These are phyloP conservation scores for Globisporangium irregulare DNA, from an alignment of 352 stramenopile species.

Conservation along the genomic window DNA sequence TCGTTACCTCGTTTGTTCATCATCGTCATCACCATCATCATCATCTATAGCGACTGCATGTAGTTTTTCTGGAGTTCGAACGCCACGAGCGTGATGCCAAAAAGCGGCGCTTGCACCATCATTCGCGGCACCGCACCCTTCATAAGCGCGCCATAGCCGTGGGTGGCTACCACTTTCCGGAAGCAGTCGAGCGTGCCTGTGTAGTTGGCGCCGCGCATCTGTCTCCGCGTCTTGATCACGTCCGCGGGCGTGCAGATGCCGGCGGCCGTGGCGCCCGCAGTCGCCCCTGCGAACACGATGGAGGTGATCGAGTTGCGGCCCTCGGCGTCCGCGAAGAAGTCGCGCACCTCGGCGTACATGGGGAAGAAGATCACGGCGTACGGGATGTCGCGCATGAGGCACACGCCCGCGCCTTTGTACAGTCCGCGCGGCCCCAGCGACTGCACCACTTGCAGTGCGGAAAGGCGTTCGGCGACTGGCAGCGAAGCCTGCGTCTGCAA, in stretches of 20 bases:
- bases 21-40: neutral
- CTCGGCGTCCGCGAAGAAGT: slow-evolving; percentile 43
- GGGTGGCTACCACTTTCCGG: slow-evolving; percentile 64
- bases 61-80: slow-evolving; percentile 91
- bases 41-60: slow-evolving; percentile 53
- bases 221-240: slow-evolving; percentile 89
- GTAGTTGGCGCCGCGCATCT: slow-evolving; percentile 81
- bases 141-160: slow-evolving; percentile 83
- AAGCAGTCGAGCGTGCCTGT: slow-evolving; percentile 83
- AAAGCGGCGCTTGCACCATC: slow-evolving; percentile 85
- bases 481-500: slow-evolving; percentile 84
- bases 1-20: neutral
- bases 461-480: slow-evolving; percentile 54
- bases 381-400: slow-evolving; percentile 89
- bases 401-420: slow-evolving; percentile 86
- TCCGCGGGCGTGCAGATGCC: slow-evolving; percentile 66
- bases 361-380: slow-evolving; percentile 94
- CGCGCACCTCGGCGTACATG: slow-evolving; percentile 73
- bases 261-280: slow-evolving; percentile 59
- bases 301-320: slow-evolving; percentile 54
- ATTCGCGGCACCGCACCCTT: slow-evolving; percentile 83
- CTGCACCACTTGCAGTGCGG: slow-evolving; percentile 53
- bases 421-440: slow-evolving; percentile 76
- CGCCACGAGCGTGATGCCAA: slow-evolving; percentile 78
- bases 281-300: slow-evolving; percentile 60